Conservation (phyloP, 176 grass and related monocot genomes). For the Cenchrus americanus region DNA sequence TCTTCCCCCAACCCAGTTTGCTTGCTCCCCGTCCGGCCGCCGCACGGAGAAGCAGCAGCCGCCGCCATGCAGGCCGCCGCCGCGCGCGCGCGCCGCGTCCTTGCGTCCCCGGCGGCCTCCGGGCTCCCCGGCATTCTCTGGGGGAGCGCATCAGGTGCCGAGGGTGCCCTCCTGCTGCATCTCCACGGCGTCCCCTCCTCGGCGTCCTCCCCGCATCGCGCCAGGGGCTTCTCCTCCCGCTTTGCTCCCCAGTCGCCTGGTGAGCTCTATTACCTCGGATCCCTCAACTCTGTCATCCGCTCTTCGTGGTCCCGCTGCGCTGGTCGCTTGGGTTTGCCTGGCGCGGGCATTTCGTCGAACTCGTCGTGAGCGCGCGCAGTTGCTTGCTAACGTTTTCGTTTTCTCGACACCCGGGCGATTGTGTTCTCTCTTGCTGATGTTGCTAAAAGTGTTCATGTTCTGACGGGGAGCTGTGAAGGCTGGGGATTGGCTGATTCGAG, state of each 20-base stretch:
- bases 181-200: slow-evolving; percentile 27
- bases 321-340: slow-evolving; percentile 11
- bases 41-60: slow-evolving; percentile 18
- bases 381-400: background rate
- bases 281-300: accelerated
- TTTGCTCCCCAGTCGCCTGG: background rate
- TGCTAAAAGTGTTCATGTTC: background rate
- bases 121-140: slow-evolving; percentile 12
- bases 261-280: background rate
- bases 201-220: slow-evolving; percentile 17
- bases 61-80: slow-evolving; percentile 52
- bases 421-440: background rate
- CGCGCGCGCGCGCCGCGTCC: slow-evolving; percentile 49
- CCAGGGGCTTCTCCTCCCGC: slow-evolving; percentile 52
- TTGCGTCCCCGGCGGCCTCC: slow-evolving; percentile 37
- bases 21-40: slow-evolving; percentile 37
- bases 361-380: slow-evolving; percentile 28
- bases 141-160: background rate
- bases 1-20: background rate
- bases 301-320: background rate
- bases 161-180: background rate
- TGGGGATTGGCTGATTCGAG: background rate
- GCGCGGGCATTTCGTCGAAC: slow-evolving; percentile 53
- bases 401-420: background rate
- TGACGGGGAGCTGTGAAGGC: background rate